Conservation (phyloP, 1,284 basidiomycete species). For the Porogramme epimiltina region DNA sequence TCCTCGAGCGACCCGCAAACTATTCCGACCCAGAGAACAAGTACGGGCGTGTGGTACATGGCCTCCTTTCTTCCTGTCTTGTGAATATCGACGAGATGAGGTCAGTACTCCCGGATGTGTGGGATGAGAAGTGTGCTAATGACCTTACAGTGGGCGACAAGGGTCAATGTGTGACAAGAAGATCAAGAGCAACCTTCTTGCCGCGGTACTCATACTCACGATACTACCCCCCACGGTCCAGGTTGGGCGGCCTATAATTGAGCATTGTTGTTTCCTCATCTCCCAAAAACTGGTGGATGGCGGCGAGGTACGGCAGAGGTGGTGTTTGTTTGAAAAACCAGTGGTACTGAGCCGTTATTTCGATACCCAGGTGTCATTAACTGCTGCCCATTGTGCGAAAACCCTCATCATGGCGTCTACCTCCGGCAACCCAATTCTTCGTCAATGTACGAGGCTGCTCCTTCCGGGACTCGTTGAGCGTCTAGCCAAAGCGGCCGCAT, state of each 20-base stretch:
- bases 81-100: slow-evolving; percentile 91
- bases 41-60: slow-evolving; percentile 75
- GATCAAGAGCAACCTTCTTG: slow-evolving; percentile 89
- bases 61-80: slow-evolving; percentile 83
- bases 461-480: slow-evolving; percentile 82
- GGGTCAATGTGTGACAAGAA: slow-evolving; percentile 82
- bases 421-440: slow-evolving; percentile 66
- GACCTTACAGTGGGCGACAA: slow-evolving; percentile 64
- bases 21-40: slow-evolving; percentile 36
- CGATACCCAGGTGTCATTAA: slow-evolving; percentile 64
- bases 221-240: slow-evolving; percentile 70
- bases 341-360: slow-evolving; percentile 3
- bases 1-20: slow-evolving; percentile 55
- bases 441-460: slow-evolving; percentile 72
- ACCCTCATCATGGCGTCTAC: slow-evolving; percentile 74
- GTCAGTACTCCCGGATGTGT: slow-evolving; percentile 48
- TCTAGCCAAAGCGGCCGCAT: slow-evolving; percentile 67
- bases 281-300: slow-evolving; percentile 72
- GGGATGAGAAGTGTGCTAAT: not conserved
- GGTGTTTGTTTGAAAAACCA: no score
- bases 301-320: slow-evolving; percentile 58
- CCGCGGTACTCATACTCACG: slow-evolving; percentile 85
- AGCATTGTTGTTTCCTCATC: slow-evolving; percentile 85
- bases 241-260: slow-evolving; percentile 77
- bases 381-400: slow-evolving; percentile 87